Evolutionary conservation across 2,329 filamentous ascomycete species (phyloP).

Genomic region (Xylaria digitata): DNA sequence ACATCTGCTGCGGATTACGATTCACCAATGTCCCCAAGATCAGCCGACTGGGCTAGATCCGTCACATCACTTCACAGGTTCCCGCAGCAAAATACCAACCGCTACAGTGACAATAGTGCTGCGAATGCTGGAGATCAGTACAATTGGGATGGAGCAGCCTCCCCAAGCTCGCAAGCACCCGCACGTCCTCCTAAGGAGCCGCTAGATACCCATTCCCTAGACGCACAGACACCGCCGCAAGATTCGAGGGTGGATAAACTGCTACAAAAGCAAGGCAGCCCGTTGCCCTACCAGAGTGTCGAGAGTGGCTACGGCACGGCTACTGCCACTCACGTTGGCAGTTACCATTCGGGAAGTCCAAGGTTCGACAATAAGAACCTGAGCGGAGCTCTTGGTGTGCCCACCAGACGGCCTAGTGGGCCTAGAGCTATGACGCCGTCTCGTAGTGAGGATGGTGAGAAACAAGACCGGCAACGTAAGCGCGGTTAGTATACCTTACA

Average conservation of each 20-base stretch:
- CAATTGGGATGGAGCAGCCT: constrained; percentile 53
- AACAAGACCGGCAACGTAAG: constrained; percentile 65
- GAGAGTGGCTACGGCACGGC: constrained; percentile 66
- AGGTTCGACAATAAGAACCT: constrained; percentile 68
- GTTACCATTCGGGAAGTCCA: constrained; percentile 62
- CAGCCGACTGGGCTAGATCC: constrained; percentile 72
- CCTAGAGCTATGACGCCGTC: constrained; percentile 71
- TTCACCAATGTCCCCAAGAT: constrained; percentile 68
- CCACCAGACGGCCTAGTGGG: constrained; percentile 66
- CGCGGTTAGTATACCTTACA: constrained; percentile 59
- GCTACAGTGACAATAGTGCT: constrained; percentile 62
- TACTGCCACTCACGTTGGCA: constrained; percentile 59
- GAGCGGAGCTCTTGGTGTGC: constrained; percentile 63
- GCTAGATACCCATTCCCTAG: constrained; percentile 60
- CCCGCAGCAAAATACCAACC: constrained; percentile 57
- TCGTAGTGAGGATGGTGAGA: constrained; percentile 58
- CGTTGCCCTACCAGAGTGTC: constrained; percentile 66
- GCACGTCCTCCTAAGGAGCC: constrained; percentile 73
- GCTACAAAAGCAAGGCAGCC: constrained; percentile 64
- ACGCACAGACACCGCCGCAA: constrained; percentile 59
- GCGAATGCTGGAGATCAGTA: constrained; percentile 57
- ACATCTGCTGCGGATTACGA: constrained; percentile 77
- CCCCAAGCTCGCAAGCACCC: constrained; percentile 59
- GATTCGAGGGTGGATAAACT: constrained; percentile 62
- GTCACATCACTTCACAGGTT: constrained; percentile 68